phyloP scores from a whole-genome alignment of 345 rosid species.

The Salix caprea region DNA sequence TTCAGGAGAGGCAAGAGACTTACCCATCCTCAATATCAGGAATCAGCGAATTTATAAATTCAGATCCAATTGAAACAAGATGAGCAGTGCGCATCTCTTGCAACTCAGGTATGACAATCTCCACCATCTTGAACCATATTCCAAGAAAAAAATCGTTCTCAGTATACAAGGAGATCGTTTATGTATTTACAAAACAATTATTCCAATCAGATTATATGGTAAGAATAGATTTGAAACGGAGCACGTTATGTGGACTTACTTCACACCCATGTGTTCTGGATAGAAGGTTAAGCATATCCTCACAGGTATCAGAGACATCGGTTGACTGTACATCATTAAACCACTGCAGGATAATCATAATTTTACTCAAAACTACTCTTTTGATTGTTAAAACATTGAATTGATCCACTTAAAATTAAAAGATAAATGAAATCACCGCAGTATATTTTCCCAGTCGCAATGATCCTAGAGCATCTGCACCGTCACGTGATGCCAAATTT shows the following conservation, averaged over 20 bases:
- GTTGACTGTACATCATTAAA: conserved; percentile 77
- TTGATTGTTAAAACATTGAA: background rate
- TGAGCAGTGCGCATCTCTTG: conserved; percentile 79
- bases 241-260: conserved; percentile 32
- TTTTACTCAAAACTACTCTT: background rate
- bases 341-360: conserved; percentile 55
- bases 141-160: background rate
- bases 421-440: conserved; percentile 35
- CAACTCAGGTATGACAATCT: conserved; percentile 80
- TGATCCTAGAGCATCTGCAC: conserved; percentile 43
- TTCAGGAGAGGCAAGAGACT: conserved; percentile 12
- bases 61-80: conserved; percentile 69
- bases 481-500: conserved; percentile 42
- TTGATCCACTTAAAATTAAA: conserved; percentile 8
- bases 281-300: conserved; percentile 56
- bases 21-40: conserved; percentile 73
- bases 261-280: conserved; percentile 65
- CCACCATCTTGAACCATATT: conserved; percentile 44
- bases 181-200: background rate
- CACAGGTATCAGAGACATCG: conserved; percentile 71
- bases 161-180: background rate
- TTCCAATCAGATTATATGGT: background rate
- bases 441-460: conserved; percentile 76
- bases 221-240: background rate
- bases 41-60: conserved; percentile 34